Evolutionary conservation across 2,329 filamentous ascomycete genomes (phyloP), one percentile per base, ranked within the genome.

Genomic region (Calonectria leucothoes): DNA sequence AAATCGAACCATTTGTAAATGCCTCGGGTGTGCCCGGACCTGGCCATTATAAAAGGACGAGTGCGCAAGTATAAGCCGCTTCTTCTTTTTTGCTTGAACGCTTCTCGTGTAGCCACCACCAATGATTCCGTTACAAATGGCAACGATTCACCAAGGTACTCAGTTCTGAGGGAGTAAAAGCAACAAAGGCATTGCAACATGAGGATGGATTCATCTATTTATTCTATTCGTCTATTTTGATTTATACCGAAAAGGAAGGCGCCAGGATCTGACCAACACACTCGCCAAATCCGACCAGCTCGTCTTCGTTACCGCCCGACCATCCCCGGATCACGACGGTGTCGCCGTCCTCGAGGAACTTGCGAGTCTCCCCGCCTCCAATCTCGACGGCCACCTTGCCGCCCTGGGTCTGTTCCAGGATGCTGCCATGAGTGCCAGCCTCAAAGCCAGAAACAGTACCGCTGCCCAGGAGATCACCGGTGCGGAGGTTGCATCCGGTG

Each of bases 401-500:
- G 52, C 91, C 91, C 76, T 91, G 87, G 0, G 90, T 94, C 81
- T 93, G 91, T 84, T 96, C 94, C 39, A 96, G 83, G 63, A 96
- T 83, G 81, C 93, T 93, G 6, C 94, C 94, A 75, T 92, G 86
- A 6, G 91, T 90, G 14, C 94, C 93, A 0, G 84, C 51, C 71
- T 92, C 87, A 20, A 90, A 89, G 11, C 94, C 94, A 0, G 84
- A 86, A 74, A 96, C 95, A 0, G 94, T 96, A 8, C 94, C 94
- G 1, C 92, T 94, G 2, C 94, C 94, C 2, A 97, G 85, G 37
- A 97, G 82, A 80, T 97, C 94, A 55, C 94, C 94, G 0, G 92
- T 88, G 7, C 91, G 89, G 85, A 97, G 87, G 14, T 93, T 92
- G 82, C 94, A 97, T 2, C 94, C 94, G 0, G 92, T 93, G 64